Evolutionary conservation across 257 asterid genomes (phyloP), one percentile per base, ranked within the genome.

Genomic region (Solanum medicagineum): DNA sequence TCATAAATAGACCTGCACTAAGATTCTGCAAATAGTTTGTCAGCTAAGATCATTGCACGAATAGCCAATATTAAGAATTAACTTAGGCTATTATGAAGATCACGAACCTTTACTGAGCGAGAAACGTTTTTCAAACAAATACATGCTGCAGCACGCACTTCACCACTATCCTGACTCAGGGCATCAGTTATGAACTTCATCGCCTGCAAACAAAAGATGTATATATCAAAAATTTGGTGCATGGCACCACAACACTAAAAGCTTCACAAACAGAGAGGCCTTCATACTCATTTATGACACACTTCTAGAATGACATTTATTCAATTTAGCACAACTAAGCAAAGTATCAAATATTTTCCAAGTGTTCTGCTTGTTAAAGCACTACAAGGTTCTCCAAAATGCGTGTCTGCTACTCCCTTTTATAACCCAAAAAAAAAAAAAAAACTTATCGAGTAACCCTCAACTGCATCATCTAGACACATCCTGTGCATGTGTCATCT

Each of bases 81-180:
- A 42, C 32, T 86, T 36, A 29, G 70, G 55, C 32, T 70, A 73
- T 40, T 42, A 62, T 86, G 84, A 63, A 84, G 32, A 84, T 36
- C n/a, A 87, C 93, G 44, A 85, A 95, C 99, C 99, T 97, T 93
- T 89, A 95, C 92, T 45, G 98, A 95, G 57, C 97, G 98, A 87
- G 98, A 90, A 85, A 92, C 91, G 84, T 91, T 94, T 92, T 90
- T 95, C 92, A 97, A 89, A 80, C 96, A 93, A 86, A 86, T 84
- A 90, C 98, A 95, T 83, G 98, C 93, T 63, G 99, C 99, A 91
- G 90, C 88, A 73, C 98, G 98, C 69, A 97, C 97, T 74, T 95
- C 94, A 88, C 94, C 88, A 81, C 87, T 92, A 85, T 93, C 96
- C 86, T 92, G 94, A 86, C 86, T 88, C 85, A 97, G 88, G 81